phyloP scores from a whole-genome alignment of 1,284 basidiomycete species.

The Mycosarcoma maydis region DNA sequence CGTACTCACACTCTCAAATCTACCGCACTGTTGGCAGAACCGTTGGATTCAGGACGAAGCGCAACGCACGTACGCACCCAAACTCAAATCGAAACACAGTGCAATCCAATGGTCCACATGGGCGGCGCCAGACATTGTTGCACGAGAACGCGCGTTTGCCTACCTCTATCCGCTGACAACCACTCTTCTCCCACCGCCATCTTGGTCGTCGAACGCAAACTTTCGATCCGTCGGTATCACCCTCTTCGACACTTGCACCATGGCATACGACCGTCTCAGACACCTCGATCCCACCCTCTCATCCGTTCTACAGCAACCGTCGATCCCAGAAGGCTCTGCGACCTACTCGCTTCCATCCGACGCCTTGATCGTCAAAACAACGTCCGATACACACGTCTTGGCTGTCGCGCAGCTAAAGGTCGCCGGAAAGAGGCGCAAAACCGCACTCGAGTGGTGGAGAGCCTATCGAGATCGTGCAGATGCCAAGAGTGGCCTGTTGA shows the following conservation, averaged over 20 bases:
- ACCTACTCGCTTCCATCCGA: conserved; percentile 10
- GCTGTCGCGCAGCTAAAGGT: conserved; percentile 27
- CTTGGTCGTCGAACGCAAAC: not conserved
- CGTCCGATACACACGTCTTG: conserved; percentile 2
- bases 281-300: not conserved
- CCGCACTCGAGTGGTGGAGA: conserved; percentile 43
- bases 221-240: conserved; percentile 10
- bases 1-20: conserved; percentile 76
- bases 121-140: conserved; percentile 48
- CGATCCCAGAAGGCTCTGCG: conserved; percentile 10
- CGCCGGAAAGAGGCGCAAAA: conserved; percentile 34
- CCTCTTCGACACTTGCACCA: conserved; percentile 1
- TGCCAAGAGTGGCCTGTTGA: conserved; percentile 5
- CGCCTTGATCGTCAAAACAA: conserved; percentile 18
- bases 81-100: conserved; percentile 36
- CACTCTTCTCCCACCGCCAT: conserved; percentile 8
- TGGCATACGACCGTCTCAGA: not conserved
- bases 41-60: conserved; percentile 45
- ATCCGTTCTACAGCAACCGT: not conserved
- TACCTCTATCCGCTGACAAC: conserved; percentile 49
- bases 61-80: conserved; percentile 44
- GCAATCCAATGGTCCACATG: conserved; percentile 44
- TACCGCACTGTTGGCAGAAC: conserved; percentile 71
- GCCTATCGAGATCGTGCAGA: conserved; percentile 51
- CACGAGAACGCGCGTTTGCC: conserved; percentile 46